These are phyloP conservation scores for Coemansia sp. DNA, from an alignment of 192 early-diverging fungal genomes.

Conservation along the genomic window DNA sequence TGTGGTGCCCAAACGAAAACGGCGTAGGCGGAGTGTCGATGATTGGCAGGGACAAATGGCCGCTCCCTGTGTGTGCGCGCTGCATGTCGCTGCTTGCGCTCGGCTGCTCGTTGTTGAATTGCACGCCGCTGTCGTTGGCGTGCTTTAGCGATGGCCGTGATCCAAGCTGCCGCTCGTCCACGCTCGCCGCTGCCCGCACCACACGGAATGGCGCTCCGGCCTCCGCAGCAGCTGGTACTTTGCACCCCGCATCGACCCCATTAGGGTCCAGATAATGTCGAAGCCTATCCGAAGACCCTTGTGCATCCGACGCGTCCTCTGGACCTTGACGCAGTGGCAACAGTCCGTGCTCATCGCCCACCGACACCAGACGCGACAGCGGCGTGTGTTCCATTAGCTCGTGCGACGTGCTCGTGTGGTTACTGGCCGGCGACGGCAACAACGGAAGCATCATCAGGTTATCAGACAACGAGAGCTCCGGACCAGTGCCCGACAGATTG, in stretches of 20 bases:
- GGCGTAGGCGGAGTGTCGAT: constrained; percentile 23
- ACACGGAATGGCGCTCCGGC: neutral
- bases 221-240: neutral
- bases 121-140: constrained; percentile 44
- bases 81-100: neutral
- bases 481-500: constrained; percentile 21
- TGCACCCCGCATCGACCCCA: neutral
- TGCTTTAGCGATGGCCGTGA: neutral
- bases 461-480: neutral
- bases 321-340: neutral
- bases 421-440: constrained; percentile 18
- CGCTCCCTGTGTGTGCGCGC: too few relatives aligned
- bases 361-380: constrained; percentile 9
- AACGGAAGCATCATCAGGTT: constrained; percentile 14
- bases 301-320: neutral
- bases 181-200: neutral
- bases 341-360: too few relatives aligned
- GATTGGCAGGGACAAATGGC: neutral
- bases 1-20: constrained; percentile 47
- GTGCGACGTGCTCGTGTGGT: constrained; percentile 11
- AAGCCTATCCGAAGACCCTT: neutral
- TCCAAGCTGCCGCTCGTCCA: neutral
- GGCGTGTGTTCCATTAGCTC: constrained; percentile 8
- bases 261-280: neutral
- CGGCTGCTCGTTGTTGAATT: constrained; percentile 14